Percentiles rank a stretch among this genome's conserved stretches.
phyloP scores from a whole-genome alignment of 441 rosid species.

The Corymbia calophylla region DNA sequence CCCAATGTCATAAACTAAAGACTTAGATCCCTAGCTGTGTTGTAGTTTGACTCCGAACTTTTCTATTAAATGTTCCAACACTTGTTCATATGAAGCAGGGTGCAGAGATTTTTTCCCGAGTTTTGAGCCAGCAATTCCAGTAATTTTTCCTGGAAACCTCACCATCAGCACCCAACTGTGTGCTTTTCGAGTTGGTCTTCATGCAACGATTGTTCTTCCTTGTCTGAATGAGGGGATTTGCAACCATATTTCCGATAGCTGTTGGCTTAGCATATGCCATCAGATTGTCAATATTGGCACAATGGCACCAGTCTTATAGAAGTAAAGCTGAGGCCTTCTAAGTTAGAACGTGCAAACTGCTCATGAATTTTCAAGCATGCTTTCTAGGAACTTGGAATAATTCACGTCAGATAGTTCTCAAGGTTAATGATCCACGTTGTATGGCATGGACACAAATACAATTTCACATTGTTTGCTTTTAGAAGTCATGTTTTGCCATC shows the following conservation, averaged over 20 bases:
- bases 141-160: neutral
- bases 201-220: neutral
- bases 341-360: neutral
- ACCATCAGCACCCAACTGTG: neutral
- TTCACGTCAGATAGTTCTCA: neutral
- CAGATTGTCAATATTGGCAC: neutral
- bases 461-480: neutral
- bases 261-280: neutral
- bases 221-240: neutral
- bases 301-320: neutral
- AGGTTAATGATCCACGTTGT: neutral
- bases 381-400: neutral
- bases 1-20: neutral
- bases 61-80: neutral
- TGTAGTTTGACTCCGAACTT: neutral
- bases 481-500: neutral
- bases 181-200: neutral
- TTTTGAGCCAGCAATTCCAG: neutral
- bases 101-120: neutral
- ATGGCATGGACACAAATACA: neutral
- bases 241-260: neutral
- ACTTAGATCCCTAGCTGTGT: neutral
- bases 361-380: neutral
- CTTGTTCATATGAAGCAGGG: neutral
- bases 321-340: neutral